Conservation (phyloP, 768 basidiomycete genomes). For the Podaxis sp. region DNA sequence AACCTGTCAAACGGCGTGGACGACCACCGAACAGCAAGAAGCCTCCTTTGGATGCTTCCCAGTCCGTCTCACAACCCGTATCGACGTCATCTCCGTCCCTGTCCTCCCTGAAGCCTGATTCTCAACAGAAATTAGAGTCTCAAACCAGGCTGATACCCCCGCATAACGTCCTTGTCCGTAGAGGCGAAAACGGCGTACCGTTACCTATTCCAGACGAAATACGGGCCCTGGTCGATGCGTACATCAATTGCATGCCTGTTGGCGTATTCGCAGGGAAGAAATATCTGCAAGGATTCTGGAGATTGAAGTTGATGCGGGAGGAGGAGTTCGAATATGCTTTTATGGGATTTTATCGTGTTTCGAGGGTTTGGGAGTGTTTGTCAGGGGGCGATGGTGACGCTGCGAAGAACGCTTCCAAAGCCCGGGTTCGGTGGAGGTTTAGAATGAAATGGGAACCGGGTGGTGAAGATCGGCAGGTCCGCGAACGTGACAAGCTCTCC, state of each 20-base stretch:
- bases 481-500: conserved; percentile 4
- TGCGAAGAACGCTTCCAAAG: conserved; percentile 23
- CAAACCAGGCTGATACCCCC: neutral
- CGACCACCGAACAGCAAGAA: neutral
- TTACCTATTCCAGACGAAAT: conserved; percentile 31
- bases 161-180: neutral
- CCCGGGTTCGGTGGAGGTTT: conserved; percentile 42
- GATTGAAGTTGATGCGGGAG: conserved; percentile 28
- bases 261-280: conserved; percentile 37
- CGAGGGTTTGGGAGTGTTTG: conserved; percentile 35
- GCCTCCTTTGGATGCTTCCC: neutral
- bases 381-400: neutral
- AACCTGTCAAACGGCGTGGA: conserved; percentile 3
- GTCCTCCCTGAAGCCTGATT: neutral
- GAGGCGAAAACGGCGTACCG: conserved; percentile 6
- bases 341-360: conserved; percentile 48
- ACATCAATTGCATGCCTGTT: conserved; percentile 36
- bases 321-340: conserved; percentile 40
- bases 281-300: conserved; percentile 27
- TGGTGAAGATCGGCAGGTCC: conserved; percentile 40
- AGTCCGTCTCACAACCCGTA: neutral
- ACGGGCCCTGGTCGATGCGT: conserved; percentile 40
- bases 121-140: neutral
- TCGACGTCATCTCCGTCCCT: neutral
- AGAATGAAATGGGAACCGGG: conserved; percentile 50